Evolutionary conservation across 176 grass and related monocot species (phyloP).

Genomic region (Juncus effusus): DNA sequence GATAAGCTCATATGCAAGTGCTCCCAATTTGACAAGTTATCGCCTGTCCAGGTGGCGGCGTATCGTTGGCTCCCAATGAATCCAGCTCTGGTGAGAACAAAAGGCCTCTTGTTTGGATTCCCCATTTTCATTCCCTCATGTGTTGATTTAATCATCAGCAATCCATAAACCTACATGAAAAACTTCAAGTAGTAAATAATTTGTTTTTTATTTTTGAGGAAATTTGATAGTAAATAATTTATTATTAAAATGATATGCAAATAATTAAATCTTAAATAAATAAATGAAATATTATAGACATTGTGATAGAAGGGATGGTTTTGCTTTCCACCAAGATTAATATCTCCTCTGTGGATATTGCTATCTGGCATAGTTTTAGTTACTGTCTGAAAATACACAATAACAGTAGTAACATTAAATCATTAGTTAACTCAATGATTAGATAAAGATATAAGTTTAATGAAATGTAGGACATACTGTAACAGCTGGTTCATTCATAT

Average conservation of each 20-base stretch:
- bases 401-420: slow-evolving; percentile 10
- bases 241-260: too few relatives aligned
- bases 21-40: slow-evolving; percentile 83
- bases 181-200: background rate
- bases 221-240: too few relatives aligned
- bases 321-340: slow-evolving; percentile 55
- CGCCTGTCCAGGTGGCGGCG: slow-evolving; percentile 86
- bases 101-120: slow-evolving; percentile 48
- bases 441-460: slow-evolving; percentile 21
- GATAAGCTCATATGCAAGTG: slow-evolving; percentile 85
- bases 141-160: slow-evolving; percentile 85
- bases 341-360: slow-evolving; percentile 76
- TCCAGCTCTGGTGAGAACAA: slow-evolving; percentile 88
- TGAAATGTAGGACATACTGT: slow-evolving; percentile 37
- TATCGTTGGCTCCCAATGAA: slow-evolving; percentile 85
- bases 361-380: slow-evolving; percentile 87
- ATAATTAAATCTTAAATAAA: background rate
- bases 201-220: background rate
- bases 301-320: slow-evolving; percentile 82
- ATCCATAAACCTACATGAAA: slow-evolving; percentile 60
- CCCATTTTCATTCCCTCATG: slow-evolving; percentile 66
- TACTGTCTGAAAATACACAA: slow-evolving; percentile 31
- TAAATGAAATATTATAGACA: slow-evolving; percentile 35
- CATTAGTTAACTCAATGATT: background rate
- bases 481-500: slow-evolving; percentile 84